These are phyloP conservation scores for Phalaenopsis equestris DNA, from an alignment of 106 monocot species.

Conservation along the genomic window DNA sequence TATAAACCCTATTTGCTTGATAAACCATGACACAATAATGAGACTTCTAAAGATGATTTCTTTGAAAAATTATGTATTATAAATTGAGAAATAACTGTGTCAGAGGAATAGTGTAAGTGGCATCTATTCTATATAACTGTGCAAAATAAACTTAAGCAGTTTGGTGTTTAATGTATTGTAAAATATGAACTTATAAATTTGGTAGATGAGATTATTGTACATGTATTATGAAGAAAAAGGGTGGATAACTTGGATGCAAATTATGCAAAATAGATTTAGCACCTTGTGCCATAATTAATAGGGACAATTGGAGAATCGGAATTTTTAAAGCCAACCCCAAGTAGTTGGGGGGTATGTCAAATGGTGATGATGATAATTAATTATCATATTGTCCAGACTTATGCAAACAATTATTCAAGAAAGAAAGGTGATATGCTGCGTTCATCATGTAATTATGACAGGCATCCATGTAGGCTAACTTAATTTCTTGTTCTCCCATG, in stretches of 20 bases:
- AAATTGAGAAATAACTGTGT: background rate
- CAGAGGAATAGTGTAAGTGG: background rate
- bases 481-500: background rate
- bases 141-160: background rate
- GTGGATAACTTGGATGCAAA: background rate
- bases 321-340: background rate
- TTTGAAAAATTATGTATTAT: background rate
- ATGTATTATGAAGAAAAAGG: background rate
- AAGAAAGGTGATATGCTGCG: background rate
- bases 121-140: background rate
- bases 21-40: background rate
- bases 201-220: background rate
- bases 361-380: background rate
- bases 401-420: background rate
- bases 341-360: background rate
- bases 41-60: background rate
- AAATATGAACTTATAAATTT: background rate
- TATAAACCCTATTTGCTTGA: background rate
- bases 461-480: background rate
- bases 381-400: background rate
- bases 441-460: background rate
- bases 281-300: background rate
- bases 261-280: background rate
- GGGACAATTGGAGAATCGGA: background rate
- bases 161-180: background rate